Base-by-base conservation (phyloP, 805 yeast genomes). In the Henningerozyma blattae region DNA sequence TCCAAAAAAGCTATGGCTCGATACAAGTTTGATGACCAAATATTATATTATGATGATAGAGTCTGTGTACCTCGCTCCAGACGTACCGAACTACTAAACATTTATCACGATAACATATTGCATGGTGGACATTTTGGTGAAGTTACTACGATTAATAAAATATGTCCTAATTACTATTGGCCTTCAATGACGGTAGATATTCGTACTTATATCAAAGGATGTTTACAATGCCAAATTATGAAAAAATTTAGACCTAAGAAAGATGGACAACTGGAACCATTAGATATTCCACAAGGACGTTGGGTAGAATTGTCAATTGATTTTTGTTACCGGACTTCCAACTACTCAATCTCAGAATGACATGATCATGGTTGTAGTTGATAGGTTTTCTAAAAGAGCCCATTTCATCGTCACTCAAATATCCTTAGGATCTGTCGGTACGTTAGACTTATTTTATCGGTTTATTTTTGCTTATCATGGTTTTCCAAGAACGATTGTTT, bases 291-390 rank as follows among this genome's bases (percentile, higher is more conserved):
- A 3, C 34, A 40, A 24, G 37, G 41, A 16, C 30, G 45, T 18
- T 46, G 50, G 51, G 19, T 19, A 10, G 40, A 35, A 20, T 39
- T 46, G 1, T 34, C 48, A 3, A 34, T 42, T 18, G 48, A 46
- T 25, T 46, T 46, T 24, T n/a, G 28, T 35, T 3, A 24, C 42
- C 5, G 46, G 48, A 7, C 18, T 42, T 13, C 45, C 47, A n/a
- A n/a, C 34, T 1, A 28, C 39, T 1, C 28, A 14, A 9, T n/a
- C 22, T 9, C 18, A 22, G 1, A 19, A 33, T 8, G 32, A 44
- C 15, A 35, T 40, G 35, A 44, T 38, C 6, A 9, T 44, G 28
- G 40, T 44, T 3, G 42, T 44, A 14, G 46, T 42, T n/a, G n/a
- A n/a, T n/a, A n/a, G n/a, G n/a, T n/a, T n/a, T 15, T 33, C 38